Evolutionary conservation across 129 eudicot genomes (phyloP).

Genomic region (Logfia minima): DNA sequence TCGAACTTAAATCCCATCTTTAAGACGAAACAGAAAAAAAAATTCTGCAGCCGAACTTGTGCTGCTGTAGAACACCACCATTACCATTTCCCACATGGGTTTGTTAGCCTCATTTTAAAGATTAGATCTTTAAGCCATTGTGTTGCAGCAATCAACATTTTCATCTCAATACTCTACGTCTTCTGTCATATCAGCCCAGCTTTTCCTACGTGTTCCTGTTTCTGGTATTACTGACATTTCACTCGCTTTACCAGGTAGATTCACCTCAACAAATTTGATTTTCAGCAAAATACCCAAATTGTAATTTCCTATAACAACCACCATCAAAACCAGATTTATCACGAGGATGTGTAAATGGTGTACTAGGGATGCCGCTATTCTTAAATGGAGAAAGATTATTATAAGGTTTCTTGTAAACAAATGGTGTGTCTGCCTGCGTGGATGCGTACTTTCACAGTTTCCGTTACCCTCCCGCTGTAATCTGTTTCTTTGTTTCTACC

Average conservation of each 20-base stretch:
- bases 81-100: no score
- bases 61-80: no score
- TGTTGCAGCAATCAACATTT: conserved; percentile 41
- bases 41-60: no score
- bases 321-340: conserved; percentile 17
- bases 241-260: background rate
- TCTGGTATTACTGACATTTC: conserved; percentile 2
- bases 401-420: background rate
- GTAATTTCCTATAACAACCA: conserved; percentile 39
- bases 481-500: conserved; percentile 19
- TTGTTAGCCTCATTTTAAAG: conserved; percentile 4
- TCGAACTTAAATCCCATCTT: conserved; percentile 15
- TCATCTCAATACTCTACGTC: conserved; percentile 51
- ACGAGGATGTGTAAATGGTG: conserved; percentile 52
- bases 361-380: conserved; percentile 5
- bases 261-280: background rate
- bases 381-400: background rate
- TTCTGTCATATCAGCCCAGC: conserved; percentile 79
- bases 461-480: background rate
- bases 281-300: conserved; percentile 30
- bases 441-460: background rate
- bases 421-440: background rate
- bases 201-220: conserved; percentile 34
- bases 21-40: background rate
- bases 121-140: conserved; percentile 25